Evolutionary conservation across 306 rosid genomes (phyloP).

Genomic region (Biancaea sappan): DNA sequence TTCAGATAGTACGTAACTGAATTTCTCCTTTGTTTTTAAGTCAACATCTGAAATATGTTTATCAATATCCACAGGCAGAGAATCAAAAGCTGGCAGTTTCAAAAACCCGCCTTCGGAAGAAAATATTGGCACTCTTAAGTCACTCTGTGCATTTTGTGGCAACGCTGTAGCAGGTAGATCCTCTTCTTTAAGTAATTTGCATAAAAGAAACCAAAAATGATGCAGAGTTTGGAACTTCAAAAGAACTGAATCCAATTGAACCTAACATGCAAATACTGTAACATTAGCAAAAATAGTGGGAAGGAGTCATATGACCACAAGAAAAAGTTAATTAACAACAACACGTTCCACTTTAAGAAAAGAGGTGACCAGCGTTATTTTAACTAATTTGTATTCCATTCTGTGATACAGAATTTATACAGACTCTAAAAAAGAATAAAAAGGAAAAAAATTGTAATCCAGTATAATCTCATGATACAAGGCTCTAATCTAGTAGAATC

Average conservation of each 20-base stretch:
- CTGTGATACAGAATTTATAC: too few species aligned
- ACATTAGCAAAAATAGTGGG: slow-evolving; percentile 28
- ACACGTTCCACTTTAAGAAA: slow-evolving; percentile 5
- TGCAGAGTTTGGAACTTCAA: slow-evolving; percentile 74
- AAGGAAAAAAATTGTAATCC: too few species aligned
- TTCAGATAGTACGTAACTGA: slow-evolving; percentile 61
- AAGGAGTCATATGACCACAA: slow-evolving; percentile 9
- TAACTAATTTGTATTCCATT: too few species aligned
- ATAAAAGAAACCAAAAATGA: slow-evolving; percentile 89
- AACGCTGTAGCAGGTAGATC: slow-evolving; percentile 42
- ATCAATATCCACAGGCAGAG: slow-evolving; percentile 41
- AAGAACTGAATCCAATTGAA: slow-evolving; percentile 68
- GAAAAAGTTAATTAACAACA: slow-evolving; percentile 28
- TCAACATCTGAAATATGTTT: slow-evolving; percentile 42
- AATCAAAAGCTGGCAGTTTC: slow-evolving; percentile 69
- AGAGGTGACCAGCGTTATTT: too few species aligned
- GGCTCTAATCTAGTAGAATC: too few species aligned
- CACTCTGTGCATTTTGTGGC: slow-evolving; percentile 40
- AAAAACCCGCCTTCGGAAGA: slow-evolving; percentile 90
- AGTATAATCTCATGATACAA: too few species aligned
- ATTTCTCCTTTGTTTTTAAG: slow-evolving; percentile 47
- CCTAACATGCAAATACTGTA: slow-evolving; percentile 55
- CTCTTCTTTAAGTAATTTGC: slow-evolving; percentile 71
- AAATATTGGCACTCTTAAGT: slow-evolving; percentile 40
- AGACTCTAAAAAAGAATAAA: too few species aligned